Evolutionary conservation across 352 stramenopile genomes (phyloP).

Genomic region (Plasmopara halstedii): DNA sequence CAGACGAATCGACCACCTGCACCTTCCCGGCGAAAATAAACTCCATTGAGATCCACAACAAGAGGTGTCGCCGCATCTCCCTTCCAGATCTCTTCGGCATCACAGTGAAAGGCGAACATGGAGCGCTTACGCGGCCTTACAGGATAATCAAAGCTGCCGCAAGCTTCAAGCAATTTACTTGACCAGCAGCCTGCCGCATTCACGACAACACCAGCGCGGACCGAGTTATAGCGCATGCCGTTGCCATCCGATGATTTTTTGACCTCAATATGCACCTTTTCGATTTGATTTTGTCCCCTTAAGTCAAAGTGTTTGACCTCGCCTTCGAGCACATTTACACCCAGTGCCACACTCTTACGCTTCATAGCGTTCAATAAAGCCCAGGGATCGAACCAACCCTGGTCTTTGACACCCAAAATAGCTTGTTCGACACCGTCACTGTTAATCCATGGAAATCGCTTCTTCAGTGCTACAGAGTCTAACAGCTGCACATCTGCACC

Average conservation of each 20-base stretch:
- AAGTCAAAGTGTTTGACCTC: constrained; percentile 64
- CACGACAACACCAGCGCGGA: constrained; percentile 57
- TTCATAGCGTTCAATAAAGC: constrained; percentile 70
- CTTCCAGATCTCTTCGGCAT: constrained; percentile 66
- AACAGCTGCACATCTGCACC: constrained; percentile 52
- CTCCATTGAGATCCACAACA: constrained; percentile 63
- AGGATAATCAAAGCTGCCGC: constrained; percentile 63
- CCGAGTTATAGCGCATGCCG: constrained; percentile 15
- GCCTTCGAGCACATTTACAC: constrained; percentile 64
- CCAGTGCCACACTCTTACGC: constrained; percentile 56
- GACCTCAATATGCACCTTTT: constrained; percentile 47
- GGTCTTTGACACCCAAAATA: constrained; percentile 56
- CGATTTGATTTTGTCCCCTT: constrained; percentile 41
- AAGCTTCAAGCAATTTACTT: constrained; percentile 57
- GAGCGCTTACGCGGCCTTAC: constrained; percentile 70
- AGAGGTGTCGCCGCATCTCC: constrained; percentile 53
- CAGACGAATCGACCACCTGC: constrained; percentile 61
- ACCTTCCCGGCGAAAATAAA: constrained; percentile 79
- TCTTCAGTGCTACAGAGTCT: constrained; percentile 37
- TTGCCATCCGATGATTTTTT: constrained; percentile 14
- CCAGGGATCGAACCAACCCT: constrained; percentile 85
- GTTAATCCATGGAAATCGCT: constrained; percentile 73
- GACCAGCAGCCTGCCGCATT: constrained; percentile 72
- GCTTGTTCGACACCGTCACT: constrained; percentile 49
- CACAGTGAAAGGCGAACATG: constrained; percentile 75